phyloP scores from a whole-genome alignment of 1,284 basidiomycete genomes.

The Hemileia vastatrix region DNA sequence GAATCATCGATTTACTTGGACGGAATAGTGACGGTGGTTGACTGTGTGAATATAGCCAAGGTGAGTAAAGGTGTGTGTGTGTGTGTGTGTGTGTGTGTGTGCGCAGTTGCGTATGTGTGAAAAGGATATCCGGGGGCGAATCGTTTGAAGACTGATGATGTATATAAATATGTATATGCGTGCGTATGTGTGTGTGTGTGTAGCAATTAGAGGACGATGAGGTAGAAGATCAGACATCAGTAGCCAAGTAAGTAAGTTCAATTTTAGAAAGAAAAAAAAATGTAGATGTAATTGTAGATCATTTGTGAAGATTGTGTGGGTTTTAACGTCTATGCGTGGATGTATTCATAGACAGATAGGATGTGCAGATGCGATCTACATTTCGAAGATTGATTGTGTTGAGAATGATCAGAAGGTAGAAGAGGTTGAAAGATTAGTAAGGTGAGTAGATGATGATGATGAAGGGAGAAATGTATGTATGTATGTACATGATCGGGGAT shows the following conservation, averaged over 20 bases:
- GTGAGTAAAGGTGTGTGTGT: neutral
- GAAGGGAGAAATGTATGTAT: neutral
- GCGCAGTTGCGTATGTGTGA: neutral
- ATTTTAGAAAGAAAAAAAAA: no score
- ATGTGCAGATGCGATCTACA: slow-evolving; percentile 14
- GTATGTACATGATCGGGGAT: neutral
- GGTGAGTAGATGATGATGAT: neutral
- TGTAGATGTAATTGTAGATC: neutral
- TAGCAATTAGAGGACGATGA: slow-evolving; percentile 22
- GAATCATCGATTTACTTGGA: slow-evolving; percentile 20
- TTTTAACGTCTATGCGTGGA: neutral
- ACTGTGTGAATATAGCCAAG: slow-evolving; percentile 18
- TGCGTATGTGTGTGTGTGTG: neutral
- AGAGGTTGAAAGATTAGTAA: neutral
- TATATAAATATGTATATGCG: neutral
- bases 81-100: neutral
- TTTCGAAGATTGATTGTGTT: slow-evolving; percentile 20
- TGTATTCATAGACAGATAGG: slow-evolving; percentile 11
- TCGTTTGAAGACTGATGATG: neutral
- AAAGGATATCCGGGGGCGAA: neutral
- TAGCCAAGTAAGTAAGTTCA: slow-evolving; percentile 9
- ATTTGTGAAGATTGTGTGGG: neutral
- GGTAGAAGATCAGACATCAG: slow-evolving; percentile 7
- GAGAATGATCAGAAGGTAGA: neutral
- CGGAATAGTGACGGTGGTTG: slow-evolving; percentile 19